Evolutionary conservation across 1,284 basidiomycete genomes (phyloP), one percentile per base, ranked within the genome.

Genomic region (Trichosporon asahii): DNA sequence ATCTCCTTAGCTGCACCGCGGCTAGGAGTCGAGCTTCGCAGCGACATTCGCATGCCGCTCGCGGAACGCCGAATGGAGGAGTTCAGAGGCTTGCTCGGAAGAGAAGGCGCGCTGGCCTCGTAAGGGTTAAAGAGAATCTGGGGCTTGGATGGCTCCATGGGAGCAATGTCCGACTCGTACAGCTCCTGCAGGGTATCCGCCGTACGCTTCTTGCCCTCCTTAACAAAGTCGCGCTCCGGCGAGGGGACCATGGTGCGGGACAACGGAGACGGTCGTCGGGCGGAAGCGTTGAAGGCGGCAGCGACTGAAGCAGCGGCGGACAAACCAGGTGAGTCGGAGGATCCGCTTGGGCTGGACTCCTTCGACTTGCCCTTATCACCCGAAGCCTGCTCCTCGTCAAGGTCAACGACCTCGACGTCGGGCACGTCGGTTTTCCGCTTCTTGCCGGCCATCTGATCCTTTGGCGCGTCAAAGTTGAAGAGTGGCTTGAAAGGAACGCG

Each of bases 1-100:
- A 82, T 72, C 70, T 77, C 77, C 37, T 76, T 79, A 0, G 81
- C 81, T 0, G 81, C 81, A n/a, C 81, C 81, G 35, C 81, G 72
- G 6, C 70, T 73, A 0, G 79, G 77, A 2, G 76, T 77, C 57
- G 73, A 72, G 12, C 68, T 67, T 21, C 72, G 72, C 6, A 66
- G 31, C 5, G 68, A 69, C 21, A 49, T 23, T 14, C 49, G 53
- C 55, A 55, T 65, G 35, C 57, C 53, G 33, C 53, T 53, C 11
- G 37, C 44, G 57, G 68, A 25, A 40, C 35, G 40, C 27, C 55
- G 21, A n/a, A 49, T 31, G 12, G 65, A 46, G 3, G 65, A 72
- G n/a, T 35, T 55, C 8, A 55, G 12, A 11, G 29, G 55, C 57
- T 61, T 61, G 18, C 27, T 61, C 4, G 57, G 57, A 3, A 61